Conservation (phyloP, 257 asterid genomes). For the Fraxinus cuspidata region DNA sequence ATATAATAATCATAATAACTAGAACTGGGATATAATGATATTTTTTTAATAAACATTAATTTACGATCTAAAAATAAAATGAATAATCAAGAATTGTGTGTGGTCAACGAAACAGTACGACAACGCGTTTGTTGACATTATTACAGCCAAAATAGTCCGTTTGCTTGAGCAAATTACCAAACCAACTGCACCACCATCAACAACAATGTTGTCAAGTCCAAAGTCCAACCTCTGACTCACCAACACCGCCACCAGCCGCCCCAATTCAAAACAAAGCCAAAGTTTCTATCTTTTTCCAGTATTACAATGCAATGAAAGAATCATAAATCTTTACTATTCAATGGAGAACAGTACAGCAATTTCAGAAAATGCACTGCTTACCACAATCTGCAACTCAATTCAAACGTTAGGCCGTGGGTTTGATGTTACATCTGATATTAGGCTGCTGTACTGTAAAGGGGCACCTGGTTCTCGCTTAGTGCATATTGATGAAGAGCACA, state of each 20-base stretch:
- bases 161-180: conserved; percentile 28
- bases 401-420: conserved; percentile 98
- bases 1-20: too few species aligned
- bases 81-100: too few species aligned
- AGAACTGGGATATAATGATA: too few species aligned
- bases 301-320: conserved; percentile 27
- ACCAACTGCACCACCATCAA: conserved; percentile 2
- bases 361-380: conserved; percentile 59
- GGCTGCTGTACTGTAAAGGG: conserved; percentile 94
- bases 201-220: conserved; percentile 37
- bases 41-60: too few species aligned
- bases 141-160: conserved; percentile 43
- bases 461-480: conserved; percentile 82
- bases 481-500: conserved; percentile 59
- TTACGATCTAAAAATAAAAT: too few species aligned
- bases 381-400: conserved; percentile 84
- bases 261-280: not conserved
- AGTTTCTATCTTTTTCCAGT: conserved; percentile 28
- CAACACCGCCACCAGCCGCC: conserved; percentile 35
- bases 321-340: conserved; percentile 28
- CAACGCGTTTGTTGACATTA: conserved; percentile 57
- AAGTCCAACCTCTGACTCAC: conserved; percentile 79
- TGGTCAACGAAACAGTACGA: conserved; percentile 23
- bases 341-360: conserved; percentile 35
- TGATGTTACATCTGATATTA: conserved; percentile 96